These are phyloP conservation scores for Pilobolus umbonatus DNA, from an alignment of 192 early-diverging fungal species.

Conservation along the genomic window DNA sequence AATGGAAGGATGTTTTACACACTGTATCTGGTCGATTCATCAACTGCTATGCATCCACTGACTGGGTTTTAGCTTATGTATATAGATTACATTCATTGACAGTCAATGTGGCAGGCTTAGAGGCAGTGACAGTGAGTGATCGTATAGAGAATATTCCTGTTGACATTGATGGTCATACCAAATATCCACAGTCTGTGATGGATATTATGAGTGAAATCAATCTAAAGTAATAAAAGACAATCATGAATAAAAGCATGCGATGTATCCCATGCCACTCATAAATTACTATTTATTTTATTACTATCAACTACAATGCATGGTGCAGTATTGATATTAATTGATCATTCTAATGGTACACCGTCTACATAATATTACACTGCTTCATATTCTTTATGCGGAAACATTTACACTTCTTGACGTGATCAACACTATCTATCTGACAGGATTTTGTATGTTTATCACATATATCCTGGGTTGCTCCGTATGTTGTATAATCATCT, in stretches of 20 bases:
- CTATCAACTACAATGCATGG: too few relatives aligned
- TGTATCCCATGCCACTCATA: too few relatives aligned
- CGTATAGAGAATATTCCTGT: conserved; percentile 49
- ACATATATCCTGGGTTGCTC: too few relatives aligned
- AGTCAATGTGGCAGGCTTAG: conserved; percentile 43
- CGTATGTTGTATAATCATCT: too few relatives aligned
- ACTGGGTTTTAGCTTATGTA: conserved; percentile 45
- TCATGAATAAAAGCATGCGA: too few relatives aligned
- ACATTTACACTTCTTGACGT: conserved; percentile 71
- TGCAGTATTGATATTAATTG: not conserved
- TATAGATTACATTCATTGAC: conserved; percentile 47
- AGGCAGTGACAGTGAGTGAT: conserved; percentile 24
- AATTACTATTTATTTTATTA: too few relatives aligned
- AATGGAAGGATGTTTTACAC: conserved; percentile 38
- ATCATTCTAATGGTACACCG: too few relatives aligned
- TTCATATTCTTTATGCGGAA: too few relatives aligned
- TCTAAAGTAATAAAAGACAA: conserved; percentile 9
- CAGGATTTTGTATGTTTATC: too few relatives aligned
- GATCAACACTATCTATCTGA: too few relatives aligned
- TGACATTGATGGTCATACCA: conserved; percentile 44
- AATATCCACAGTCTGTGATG: conserved; percentile 32
- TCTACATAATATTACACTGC: too few relatives aligned
- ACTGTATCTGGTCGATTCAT: conserved; percentile 46
- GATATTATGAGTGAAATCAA: conserved; percentile 19
- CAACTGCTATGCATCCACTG: conserved; percentile 51